phyloP scores from a whole-genome alignment of 2,329 filamentous ascomycete species.

The Simplicillium aogashimaense region DNA sequence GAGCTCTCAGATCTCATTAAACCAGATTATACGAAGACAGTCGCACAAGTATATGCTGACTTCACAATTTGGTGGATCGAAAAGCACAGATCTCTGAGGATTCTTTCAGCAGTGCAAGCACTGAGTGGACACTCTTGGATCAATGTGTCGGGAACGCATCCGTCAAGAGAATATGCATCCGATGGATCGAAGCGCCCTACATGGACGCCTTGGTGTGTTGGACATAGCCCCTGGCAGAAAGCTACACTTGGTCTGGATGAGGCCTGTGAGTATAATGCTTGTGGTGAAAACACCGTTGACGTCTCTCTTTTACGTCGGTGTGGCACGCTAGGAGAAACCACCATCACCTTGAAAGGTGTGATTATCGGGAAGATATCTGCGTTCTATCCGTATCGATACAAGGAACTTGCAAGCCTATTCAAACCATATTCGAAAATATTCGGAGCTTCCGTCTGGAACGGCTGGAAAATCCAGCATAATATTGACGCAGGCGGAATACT shows the following conservation, averaged over 20 bases:
- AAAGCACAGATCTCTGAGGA: background rate
- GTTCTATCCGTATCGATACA: background rate
- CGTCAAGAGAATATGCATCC: background rate
- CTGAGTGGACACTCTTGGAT: background rate
- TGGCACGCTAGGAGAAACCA: too few species aligned
- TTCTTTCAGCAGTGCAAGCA: background rate
- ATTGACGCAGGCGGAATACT: too few species aligned
- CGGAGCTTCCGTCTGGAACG: background rate
- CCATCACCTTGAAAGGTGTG: background rate
- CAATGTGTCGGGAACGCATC: background rate
- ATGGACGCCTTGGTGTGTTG: background rate
- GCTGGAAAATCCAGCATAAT: too few species aligned
- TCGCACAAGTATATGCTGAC: background rate
- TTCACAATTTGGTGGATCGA: background rate
- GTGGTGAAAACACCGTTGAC: background rate
- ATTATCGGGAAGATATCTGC: background rate
- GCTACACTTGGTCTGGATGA: background rate
- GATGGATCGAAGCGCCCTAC: background rate
- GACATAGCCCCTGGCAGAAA: background rate
- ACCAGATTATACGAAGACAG: background rate
- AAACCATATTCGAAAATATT: background rate
- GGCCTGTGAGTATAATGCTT: background rate
- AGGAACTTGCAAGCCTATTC: background rate
- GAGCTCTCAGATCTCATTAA: background rate
- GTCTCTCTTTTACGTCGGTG: too few species aligned